These are phyloP conservation scores for Lactifluus hygrophoroides DNA, from an alignment of 768 basidiomycete genomes.

Conservation along the genomic window DNA sequence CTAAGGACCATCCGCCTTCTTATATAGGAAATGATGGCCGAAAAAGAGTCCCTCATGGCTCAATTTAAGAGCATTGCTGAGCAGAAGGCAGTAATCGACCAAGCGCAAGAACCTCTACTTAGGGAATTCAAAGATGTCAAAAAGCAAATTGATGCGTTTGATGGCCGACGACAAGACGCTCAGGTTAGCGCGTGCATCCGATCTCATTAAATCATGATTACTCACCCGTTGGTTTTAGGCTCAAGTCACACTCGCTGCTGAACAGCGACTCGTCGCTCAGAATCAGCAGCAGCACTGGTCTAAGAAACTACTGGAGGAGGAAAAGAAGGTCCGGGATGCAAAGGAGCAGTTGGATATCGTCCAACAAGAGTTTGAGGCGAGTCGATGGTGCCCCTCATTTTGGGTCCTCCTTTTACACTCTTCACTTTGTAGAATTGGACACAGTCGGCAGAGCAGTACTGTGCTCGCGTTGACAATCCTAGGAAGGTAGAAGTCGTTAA, in stretches of 20 bases:
- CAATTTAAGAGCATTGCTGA: constrained; percentile 43
- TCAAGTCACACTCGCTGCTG: constrained; percentile 41
- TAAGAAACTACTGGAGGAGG: constrained; percentile 45
- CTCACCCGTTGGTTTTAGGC: constrained; percentile 29
- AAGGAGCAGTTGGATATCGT: constrained; percentile 42
- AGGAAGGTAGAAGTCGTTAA: constrained; percentile 50
- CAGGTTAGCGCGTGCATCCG: constrained; percentile 33
- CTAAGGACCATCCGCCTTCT: neutral
- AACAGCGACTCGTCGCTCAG: constrained; percentile 43
- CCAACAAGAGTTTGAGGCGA: constrained; percentile 55
- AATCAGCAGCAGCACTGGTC: constrained; percentile 39
- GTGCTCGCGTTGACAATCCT: constrained; percentile 46
- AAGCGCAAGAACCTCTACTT: constrained; percentile 36
- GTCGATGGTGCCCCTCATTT: constrained; percentile 19
- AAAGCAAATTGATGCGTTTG: constrained; percentile 42
- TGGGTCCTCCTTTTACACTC: neutral
- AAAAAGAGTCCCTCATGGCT: constrained; percentile 37
- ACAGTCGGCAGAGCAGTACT: constrained; percentile 52
- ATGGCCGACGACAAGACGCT: constrained; percentile 34
- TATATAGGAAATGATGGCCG: constrained; percentile 44
- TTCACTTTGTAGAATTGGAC: constrained; percentile 48
- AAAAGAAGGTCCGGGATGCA: constrained; percentile 35
- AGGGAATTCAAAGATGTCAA: constrained; percentile 39
- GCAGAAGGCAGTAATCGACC: constrained; percentile 42
- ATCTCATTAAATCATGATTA: constrained; percentile 2